Conservation (phyloP, 2,329 filamentous ascomycete genomes). For the Rachicladosporium sp. region DNA sequence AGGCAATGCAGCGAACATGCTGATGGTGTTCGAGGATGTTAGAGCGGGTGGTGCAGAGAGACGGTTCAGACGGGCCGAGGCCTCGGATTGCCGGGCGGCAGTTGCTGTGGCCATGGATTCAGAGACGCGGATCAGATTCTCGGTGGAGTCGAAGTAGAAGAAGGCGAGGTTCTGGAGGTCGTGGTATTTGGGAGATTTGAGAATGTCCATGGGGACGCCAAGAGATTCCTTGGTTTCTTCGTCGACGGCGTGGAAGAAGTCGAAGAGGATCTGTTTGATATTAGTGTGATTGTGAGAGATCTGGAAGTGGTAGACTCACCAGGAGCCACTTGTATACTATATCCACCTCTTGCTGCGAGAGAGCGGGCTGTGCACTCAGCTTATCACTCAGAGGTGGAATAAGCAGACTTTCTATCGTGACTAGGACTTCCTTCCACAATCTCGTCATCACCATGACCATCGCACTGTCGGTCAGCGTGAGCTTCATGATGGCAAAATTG, state of each 20-base stretch:
- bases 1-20: conserved; percentile 51
- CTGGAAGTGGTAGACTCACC: conserved; percentile 13
- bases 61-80: conserved; percentile 42
- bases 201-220: conserved; percentile 77
- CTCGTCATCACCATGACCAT: conserved; percentile 98
- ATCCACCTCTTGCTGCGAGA: conserved; percentile 80
- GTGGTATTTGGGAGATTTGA: conserved; percentile 97
- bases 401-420: conserved; percentile 78
- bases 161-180: conserved; percentile 94
- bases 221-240: conserved; percentile 71
- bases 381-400: conserved; percentile 95
- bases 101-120: conserved; percentile 90
- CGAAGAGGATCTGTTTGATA: conserved; percentile 52
- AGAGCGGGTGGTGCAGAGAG: conserved; percentile 50
- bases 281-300: conserved; percentile 1
- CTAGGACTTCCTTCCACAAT: conserved; percentile 92
- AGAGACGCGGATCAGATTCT: conserved; percentile 84
- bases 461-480: conserved; percentile 85
- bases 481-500: conserved; percentile 98
- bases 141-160: conserved; percentile 92
- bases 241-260: conserved; percentile 89
- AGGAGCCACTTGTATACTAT: conserved; percentile 92
- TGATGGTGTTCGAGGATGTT: conserved; percentile 13
- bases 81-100: conserved; percentile 58
- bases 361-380: conserved; percentile 68